A percentile compares a stretch with the other conserved stretches of the same genome.
phyloP scores from a whole-genome alignment of 805 yeast species.

The Cyberlindnera sargentensis region DNA sequence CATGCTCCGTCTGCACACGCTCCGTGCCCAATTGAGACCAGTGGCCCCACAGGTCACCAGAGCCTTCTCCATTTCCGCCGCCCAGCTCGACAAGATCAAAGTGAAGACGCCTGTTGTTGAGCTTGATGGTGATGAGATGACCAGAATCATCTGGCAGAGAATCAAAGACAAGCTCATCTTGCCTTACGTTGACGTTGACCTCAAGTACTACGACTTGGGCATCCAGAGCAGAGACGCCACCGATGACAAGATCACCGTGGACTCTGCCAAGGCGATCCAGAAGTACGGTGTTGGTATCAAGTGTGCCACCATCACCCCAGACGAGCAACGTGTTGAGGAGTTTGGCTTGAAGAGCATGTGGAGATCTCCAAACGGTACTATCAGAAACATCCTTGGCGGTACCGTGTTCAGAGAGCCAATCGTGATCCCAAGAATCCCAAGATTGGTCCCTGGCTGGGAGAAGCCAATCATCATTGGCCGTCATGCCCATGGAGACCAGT shows the following conservation, averaged over 20 bases:
- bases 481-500: slow-evolving; percentile 97
- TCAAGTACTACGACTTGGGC: slow-evolving; percentile 88
- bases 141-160: slow-evolving; percentile 90
- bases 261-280: slow-evolving; percentile 84
- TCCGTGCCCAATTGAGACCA: slow-evolving; percentile 5
- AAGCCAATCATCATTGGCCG: slow-evolving; percentile 95
- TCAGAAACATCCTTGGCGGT: slow-evolving; percentile 92
- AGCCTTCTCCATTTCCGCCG: slow-evolving; percentile 16
- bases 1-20: slow-evolving; percentile 1
- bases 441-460: slow-evolving; percentile 88
- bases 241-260: slow-evolving; percentile 79
- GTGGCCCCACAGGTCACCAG: slow-evolving; percentile 6
- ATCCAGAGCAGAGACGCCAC: slow-evolving; percentile 83
- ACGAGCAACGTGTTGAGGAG: slow-evolving; percentile 91
- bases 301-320: slow-evolving; percentile 99
- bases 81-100: slow-evolving; percentile 48
- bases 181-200: slow-evolving; percentile 81
- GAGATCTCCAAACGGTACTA: slow-evolving; percentile 96
- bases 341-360: slow-evolving; percentile 92
- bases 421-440: slow-evolving; percentile 81
- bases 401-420: slow-evolving; percentile 97
- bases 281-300: slow-evolving; percentile 90
- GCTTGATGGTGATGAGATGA: slow-evolving; percentile 97
- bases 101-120: slow-evolving; percentile 91
- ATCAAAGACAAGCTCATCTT: slow-evolving; percentile 80